These are phyloP conservation scores for Aphanomyces stellatus DNA, from an alignment of 352 stramenopile species.

Conservation along the genomic window DNA sequence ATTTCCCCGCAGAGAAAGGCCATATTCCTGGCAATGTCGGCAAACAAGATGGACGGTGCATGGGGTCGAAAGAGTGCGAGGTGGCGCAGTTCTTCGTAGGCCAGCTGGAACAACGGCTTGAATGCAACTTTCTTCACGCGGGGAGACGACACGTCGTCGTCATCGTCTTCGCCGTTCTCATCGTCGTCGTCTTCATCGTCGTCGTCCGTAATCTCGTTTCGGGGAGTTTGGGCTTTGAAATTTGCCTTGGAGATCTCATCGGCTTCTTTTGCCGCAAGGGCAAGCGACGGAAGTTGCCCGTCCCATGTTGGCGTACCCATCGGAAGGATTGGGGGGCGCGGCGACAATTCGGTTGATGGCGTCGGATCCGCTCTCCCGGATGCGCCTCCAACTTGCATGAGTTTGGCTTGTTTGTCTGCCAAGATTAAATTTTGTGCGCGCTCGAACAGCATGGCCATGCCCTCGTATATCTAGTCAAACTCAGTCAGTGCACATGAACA, in stretches of 20 bases:
- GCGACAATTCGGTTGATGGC: background rate
- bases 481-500: no score
- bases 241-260: constrained; percentile 24
- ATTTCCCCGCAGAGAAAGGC: constrained; percentile 31
- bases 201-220: constrained; percentile 1
- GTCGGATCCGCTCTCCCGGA: background rate
- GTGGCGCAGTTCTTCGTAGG: constrained; percentile 26
- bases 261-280: constrained; percentile 15
- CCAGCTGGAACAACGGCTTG: constrained; percentile 28
- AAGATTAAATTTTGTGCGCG: constrained; percentile 11
- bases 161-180: background rate
- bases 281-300: constrained; percentile 7
- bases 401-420: constrained; percentile 13
- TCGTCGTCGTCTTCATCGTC: constrained; percentile 17
- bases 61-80: constrained; percentile 32
- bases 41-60: constrained; percentile 22
- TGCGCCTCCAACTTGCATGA: background rate
- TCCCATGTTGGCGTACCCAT: constrained; percentile 8
- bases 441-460: background rate
- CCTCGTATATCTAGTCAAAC: constrained; percentile 1
- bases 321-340: constrained; percentile 2
- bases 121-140: constrained; percentile 16
- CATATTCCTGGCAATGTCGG: constrained; percentile 26
- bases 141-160: constrained; percentile 19
- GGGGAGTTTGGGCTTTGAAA: background rate